Percentiles rank a stretch among this genome's conserved stretches.
Evolutionary conservation across 1,139 yeast species (phyloP).

Genomic region (Hyphopichia pseudoburtonii): DNA sequence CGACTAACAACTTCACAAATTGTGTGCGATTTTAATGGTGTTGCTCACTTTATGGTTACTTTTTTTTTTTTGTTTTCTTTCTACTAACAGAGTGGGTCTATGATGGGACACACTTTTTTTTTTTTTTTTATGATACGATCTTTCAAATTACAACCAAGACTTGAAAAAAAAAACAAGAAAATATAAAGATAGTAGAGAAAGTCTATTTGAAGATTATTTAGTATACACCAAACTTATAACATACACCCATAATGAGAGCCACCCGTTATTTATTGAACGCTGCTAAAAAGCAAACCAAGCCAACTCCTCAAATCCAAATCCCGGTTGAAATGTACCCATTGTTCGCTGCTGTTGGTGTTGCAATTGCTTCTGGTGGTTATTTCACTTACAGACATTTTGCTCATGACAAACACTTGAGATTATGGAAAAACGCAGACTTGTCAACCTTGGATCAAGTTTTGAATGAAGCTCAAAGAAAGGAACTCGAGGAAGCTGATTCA

Average conservation of each 20-base stretch:
- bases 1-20: conserved; percentile 1
- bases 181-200: too few relatives aligned
- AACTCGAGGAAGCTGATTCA: conserved; percentile 16
- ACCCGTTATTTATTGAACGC: conserved; percentile 53
- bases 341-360: conserved; percentile 60
- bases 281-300: conserved; percentile 36
- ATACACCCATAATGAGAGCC: conserved; percentile 48
- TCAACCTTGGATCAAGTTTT: conserved; percentile 60
- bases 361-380: conserved; percentile 61
- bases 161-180: conserved; percentile 1
- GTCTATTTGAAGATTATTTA: too few relatives aligned
- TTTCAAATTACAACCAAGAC: too few relatives aligned
- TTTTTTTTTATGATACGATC: conserved; percentile 9
- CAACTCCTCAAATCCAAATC: conserved; percentile 30
- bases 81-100: background rate
- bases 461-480: conserved; percentile 45
- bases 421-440: conserved; percentile 65
- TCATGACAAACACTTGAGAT: conserved; percentile 65
- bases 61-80: background rate
- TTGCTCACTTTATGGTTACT: too few relatives aligned
- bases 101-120: too few relatives aligned
- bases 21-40: background rate
- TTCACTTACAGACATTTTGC: conserved; percentile 75
- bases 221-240: conserved; percentile 1
- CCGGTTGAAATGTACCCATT: conserved; percentile 83